phyloP scores from a whole-genome alignment of 2,329 filamentous ascomycete genomes.

The Tolypocladium cylindrosporum region DNA sequence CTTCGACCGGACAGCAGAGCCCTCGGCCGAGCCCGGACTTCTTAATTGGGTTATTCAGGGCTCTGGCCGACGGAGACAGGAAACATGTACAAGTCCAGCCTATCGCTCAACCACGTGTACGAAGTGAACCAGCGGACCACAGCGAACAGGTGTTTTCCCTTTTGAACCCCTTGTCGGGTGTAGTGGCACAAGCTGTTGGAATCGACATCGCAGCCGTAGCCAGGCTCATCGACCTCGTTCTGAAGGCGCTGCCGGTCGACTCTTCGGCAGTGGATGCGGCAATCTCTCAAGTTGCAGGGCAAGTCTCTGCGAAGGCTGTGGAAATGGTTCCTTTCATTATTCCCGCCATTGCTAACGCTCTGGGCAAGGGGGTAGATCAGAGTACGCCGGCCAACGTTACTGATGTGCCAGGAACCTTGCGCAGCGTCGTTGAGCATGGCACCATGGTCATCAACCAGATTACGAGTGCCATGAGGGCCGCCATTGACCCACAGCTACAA shows the following conservation, averaged over 20 bases:
- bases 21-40: not conserved
- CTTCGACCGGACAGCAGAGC: not conserved
- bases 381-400: not conserved
- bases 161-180: constrained; percentile 7
- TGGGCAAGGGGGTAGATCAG: constrained; percentile 6
- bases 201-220: constrained; percentile 9
- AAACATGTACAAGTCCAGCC: not conserved
- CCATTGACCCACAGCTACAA: constrained; percentile 6
- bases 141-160: constrained; percentile 5
- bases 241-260: constrained; percentile 10
- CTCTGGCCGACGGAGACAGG: not conserved
- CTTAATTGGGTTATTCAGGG: not conserved
- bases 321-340: constrained; percentile 11
- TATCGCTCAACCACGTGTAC: not conserved
- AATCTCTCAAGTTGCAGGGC: constrained; percentile 7
- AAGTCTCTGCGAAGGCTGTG: constrained; percentile 5
- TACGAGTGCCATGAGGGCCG: constrained; percentile 1
- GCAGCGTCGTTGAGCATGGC: constrained; percentile 9
- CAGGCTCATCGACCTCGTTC: constrained; percentile 11
- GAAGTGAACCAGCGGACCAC: not conserved
- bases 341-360: constrained; percentile 10
- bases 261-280: constrained; percentile 6
- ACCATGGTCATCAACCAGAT: constrained; percentile 11
- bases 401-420: constrained; percentile 5
- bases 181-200: constrained; percentile 9